Percentiles rank a stretch among this genome's conserved stretches.
Conservation (phyloP, 257 asterid genomes). For the Lycium ferocissimum region DNA sequence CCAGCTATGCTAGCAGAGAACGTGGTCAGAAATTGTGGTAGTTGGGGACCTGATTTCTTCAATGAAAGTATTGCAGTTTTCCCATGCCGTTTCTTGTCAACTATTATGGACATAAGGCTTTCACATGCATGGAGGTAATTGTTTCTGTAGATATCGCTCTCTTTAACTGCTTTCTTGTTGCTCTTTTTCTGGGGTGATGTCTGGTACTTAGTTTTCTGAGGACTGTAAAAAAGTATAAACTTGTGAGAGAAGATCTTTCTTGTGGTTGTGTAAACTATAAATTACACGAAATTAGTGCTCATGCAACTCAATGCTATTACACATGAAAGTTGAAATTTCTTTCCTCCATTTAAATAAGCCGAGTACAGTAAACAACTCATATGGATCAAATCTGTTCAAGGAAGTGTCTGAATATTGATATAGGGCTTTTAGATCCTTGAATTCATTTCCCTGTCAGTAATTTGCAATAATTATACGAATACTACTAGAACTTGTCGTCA, state of each 20-base stretch:
- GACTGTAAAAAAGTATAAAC: slow-evolving; percentile 46
- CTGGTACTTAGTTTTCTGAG: slow-evolving; percentile 54
- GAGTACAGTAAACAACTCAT: background rate
- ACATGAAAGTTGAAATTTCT: background rate
- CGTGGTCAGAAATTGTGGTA: slow-evolving; percentile 71
- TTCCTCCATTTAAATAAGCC: background rate
- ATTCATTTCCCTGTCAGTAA: background rate
- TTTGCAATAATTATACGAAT: background rate
- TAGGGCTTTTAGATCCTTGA: background rate
- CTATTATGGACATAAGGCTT: slow-evolving; percentile 78
- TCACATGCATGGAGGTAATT: slow-evolving; percentile 81
- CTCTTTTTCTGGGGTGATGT: slow-evolving; percentile 56
- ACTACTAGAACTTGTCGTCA: background rate
- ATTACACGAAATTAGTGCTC: background rate
- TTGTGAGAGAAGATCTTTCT: slow-evolving; percentile 16
- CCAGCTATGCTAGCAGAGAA: slow-evolving; percentile 90
- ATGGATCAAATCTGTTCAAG: background rate
- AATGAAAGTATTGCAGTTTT: slow-evolving; percentile 59
- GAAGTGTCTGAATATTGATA: background rate
- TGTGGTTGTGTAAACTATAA: background rate
- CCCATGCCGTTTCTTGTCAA: slow-evolving; percentile 59
- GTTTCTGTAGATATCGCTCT: slow-evolving; percentile 55
- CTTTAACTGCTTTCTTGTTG: slow-evolving; percentile 47
- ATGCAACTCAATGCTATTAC: background rate
- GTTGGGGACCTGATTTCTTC: slow-evolving; percentile 77